phyloP scores from a whole-genome alignment of 805 yeast species.

The Candida nonsorbophila region DNA sequence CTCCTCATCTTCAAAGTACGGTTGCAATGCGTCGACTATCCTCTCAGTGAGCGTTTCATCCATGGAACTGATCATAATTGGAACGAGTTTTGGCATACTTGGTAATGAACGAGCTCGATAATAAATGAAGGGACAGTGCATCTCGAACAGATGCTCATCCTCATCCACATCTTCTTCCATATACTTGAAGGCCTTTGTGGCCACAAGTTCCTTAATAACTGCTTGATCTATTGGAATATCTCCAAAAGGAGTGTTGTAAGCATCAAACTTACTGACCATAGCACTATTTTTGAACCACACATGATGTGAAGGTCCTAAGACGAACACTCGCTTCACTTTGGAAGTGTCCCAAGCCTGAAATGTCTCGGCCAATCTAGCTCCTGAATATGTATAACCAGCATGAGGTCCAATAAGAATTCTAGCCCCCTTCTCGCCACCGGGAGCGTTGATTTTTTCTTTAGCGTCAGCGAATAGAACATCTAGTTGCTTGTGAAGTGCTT shows the following conservation, averaged over 20 bases:
- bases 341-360: constrained; percentile 65
- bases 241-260: constrained; percentile 83
- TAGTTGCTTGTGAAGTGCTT: constrained; percentile 45
- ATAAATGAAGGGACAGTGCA: constrained; percentile 81
- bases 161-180: constrained; percentile 64
- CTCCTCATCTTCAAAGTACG: constrained; percentile 47
- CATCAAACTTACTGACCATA: constrained; percentile 45
- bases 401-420: constrained; percentile 50
- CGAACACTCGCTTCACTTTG: constrained; percentile 57
- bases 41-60: constrained; percentile 37
- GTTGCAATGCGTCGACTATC: constrained; percentile 45
- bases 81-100: constrained; percentile 51
- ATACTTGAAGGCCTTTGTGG: constrained; percentile 36
- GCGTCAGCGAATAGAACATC: constrained; percentile 39
- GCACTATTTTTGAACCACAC: constrained; percentile 66
- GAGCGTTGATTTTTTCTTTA: constrained; percentile 8
- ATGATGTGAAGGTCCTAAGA: constrained; percentile 93
- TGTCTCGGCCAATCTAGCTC: constrained; percentile 70
- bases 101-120: constrained; percentile 35
- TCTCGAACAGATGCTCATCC: constrained; percentile 89
- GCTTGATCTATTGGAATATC: constrained; percentile 59
- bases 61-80: constrained; percentile 72
- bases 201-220: constrained; percentile 28
- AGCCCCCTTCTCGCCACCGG: no score
- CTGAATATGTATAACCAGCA: constrained; percentile 88